Evolutionary conservation across 164 flowering plant species (phyloP).

Genomic region (Aristolochia californica): DNA sequence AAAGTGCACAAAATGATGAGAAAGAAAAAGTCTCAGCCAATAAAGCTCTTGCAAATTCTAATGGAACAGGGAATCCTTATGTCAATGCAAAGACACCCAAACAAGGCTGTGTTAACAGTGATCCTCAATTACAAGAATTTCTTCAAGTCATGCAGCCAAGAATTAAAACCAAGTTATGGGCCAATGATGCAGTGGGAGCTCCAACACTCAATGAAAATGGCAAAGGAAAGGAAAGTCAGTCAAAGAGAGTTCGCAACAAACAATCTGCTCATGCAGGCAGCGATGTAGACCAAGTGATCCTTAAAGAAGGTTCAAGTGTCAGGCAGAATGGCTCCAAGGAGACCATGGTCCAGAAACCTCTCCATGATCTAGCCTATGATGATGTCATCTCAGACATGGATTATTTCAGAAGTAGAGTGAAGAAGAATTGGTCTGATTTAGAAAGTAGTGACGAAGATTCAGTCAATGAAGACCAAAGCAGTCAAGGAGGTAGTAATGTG

Average conservation of each 20-base stretch:
- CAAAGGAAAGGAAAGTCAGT: slow-evolving; percentile 13
- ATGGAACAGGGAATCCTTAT: slow-evolving; percentile 9
- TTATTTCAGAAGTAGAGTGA: slow-evolving; percentile 74
- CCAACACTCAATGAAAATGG: slow-evolving; percentile 16
- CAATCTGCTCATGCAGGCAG: slow-evolving; percentile 15
- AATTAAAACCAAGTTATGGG: slow-evolving; percentile 74
- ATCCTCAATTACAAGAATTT: slow-evolving; percentile 71
- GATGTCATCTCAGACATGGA: slow-evolving; percentile 60
- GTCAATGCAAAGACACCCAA: slow-evolving; percentile 17
- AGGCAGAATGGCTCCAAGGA: slow-evolving; percentile 8
- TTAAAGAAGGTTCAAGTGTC: slow-evolving; percentile 1
- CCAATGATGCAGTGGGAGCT: slow-evolving; percentile 54
- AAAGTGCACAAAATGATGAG: slow-evolving; percentile 20
- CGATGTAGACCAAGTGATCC: slow-evolving; percentile 7
- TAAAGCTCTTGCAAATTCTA: slow-evolving; percentile 13
- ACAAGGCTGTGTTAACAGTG: slow-evolving; percentile 29
- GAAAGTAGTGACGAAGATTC: slow-evolving; percentile 34
- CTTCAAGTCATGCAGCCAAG: slow-evolving; percentile 81
- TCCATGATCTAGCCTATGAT: slow-evolving; percentile 18
- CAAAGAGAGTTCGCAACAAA: slow-evolving; percentile 12
- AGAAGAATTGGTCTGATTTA: slow-evolving; percentile 77
- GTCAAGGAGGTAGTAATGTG: slow-evolving; percentile 5
- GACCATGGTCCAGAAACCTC: slow-evolving; percentile 6
- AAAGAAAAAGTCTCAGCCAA: slow-evolving; percentile 11
- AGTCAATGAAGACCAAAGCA: slow-evolving; percentile 9